Conservation (phyloP, 352 stramenopile genomes). For the Discostella stelligera region DNA sequence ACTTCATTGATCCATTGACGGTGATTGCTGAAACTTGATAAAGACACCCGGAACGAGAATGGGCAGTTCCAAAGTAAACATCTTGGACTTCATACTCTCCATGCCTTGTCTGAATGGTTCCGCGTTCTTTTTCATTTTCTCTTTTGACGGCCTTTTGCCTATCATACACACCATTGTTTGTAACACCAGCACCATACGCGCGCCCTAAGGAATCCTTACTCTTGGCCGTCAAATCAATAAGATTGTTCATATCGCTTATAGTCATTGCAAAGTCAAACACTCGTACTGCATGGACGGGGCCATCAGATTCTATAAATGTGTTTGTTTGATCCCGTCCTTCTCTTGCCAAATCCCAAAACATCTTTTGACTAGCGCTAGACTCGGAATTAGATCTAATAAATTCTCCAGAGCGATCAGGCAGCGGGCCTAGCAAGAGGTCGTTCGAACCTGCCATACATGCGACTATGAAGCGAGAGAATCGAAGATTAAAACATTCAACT, state of each 20-base stretch:
- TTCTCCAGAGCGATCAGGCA: constrained; percentile 61
- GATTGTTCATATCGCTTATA: constrained; percentile 75
- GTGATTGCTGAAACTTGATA: constrained; percentile 75
- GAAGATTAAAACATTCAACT: neutral
- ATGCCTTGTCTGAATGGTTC: constrained; percentile 56
- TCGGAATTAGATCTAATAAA: constrained; percentile 24
- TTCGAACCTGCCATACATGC: constrained; percentile 74
- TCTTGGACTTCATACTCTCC: constrained; percentile 71
- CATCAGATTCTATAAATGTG: constrained; percentile 64
- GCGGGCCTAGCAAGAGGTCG: constrained; percentile 73
- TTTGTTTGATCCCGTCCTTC: constrained; percentile 67
- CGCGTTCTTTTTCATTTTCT: constrained; percentile 42
- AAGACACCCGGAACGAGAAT: constrained; percentile 65
- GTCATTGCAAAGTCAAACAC: constrained; percentile 83
- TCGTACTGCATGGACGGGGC: constrained; percentile 61
- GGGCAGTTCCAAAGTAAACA: constrained; percentile 76
- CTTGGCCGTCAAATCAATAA: constrained; percentile 73
- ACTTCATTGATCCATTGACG: constrained; percentile 72
- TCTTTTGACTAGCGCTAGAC: constrained; percentile 36
- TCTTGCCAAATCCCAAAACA: constrained; percentile 70
- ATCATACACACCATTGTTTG: constrained; percentile 80
- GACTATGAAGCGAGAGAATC: constrained; percentile 11
- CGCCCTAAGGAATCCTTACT: constrained; percentile 72
- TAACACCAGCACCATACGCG: constrained; percentile 76
- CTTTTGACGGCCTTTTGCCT: constrained; percentile 57